These are phyloP conservation scores for Ligustrum vulgare DNA, from an alignment of 257 asterid species.

Conservation along the genomic window DNA sequence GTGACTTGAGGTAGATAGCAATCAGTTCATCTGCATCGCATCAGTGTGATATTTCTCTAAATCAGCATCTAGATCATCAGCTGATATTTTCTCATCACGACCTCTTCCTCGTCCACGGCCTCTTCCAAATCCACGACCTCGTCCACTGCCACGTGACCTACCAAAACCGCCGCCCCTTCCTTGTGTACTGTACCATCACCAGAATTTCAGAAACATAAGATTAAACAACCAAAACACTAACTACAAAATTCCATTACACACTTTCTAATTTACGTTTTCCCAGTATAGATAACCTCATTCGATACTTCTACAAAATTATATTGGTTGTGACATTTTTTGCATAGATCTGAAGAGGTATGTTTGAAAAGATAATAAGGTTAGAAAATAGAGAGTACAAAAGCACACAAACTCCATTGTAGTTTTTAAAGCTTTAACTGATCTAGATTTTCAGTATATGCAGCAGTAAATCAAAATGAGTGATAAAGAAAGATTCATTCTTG, in stretches of 20 bases:
- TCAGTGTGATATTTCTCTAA: slow-evolving; percentile 60
- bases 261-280: no score
- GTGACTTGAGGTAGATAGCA: neutral
- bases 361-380: neutral
- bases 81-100: slow-evolving; percentile 55
- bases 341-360: neutral
- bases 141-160: slow-evolving; percentile 42
- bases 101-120: slow-evolving; percentile 56
- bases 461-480: neutral
- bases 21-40: slow-evolving; percentile 52
- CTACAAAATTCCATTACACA: neutral
- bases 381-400: neutral
- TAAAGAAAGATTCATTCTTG: neutral
- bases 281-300: no score
- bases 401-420: neutral
- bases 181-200: slow-evolving; percentile 14
- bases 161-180: slow-evolving; percentile 51
- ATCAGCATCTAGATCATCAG: slow-evolving; percentile 73
- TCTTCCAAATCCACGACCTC: slow-evolving; percentile 44
- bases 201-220: neutral
- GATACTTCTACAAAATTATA: neutral
- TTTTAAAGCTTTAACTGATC: neutral
- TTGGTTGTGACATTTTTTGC: neutral
- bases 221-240: neutral
- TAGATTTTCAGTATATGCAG: neutral